Percentiles rank a stretch among this genome's conserved stretches.
Evolutionary conservation across 2,329 filamentous ascomycete genomes (phyloP).

Genomic region (Stylonectria norvegica): DNA sequence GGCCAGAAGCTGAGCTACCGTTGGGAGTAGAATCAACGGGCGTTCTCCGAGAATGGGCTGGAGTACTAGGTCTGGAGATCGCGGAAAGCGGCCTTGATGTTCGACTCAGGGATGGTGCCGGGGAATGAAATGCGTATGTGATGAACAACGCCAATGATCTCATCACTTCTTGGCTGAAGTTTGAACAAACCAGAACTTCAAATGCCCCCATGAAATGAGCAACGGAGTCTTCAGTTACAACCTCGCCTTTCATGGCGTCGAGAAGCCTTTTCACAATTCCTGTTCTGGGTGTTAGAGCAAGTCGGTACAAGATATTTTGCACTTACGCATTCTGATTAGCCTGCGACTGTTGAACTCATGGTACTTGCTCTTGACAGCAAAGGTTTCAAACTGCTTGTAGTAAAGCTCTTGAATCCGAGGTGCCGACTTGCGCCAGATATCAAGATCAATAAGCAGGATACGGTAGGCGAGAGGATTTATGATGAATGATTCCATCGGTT

Average conservation of each 20-base stretch:
- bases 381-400: constrained; percentile 86
- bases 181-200: constrained; percentile 73
- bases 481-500: constrained; percentile 84
- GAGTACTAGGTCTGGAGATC: constrained; percentile 40
- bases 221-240: constrained; percentile 67
- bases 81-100: constrained; percentile 47
- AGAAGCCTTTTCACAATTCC: constrained; percentile 87
- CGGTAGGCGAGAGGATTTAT: constrained; percentile 94
- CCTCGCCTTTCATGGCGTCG: constrained; percentile 84
- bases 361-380: constrained; percentile 86
- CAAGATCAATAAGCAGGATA: constrained; percentile 85
- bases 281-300: constrained; percentile 34
- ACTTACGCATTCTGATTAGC: constrained; percentile 82
- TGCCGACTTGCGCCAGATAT: constrained; percentile 84
- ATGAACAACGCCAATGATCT: constrained; percentile 87
- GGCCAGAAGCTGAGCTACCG: constrained; percentile 26
- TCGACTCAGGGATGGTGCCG: constrained; percentile 46
- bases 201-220: constrained; percentile 76
- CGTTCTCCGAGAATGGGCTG: constrained; percentile 36
- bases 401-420: constrained; percentile 79
- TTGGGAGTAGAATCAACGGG: constrained; percentile 34
- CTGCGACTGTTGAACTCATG: constrained; percentile 89
- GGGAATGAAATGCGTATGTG: constrained; percentile 79
- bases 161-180: constrained; percentile 79
- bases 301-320: constrained; percentile 3